Base-by-base conservation (phyloP, 768 basidiomycete species). In the Mrakia hoshinonis region DNA sequence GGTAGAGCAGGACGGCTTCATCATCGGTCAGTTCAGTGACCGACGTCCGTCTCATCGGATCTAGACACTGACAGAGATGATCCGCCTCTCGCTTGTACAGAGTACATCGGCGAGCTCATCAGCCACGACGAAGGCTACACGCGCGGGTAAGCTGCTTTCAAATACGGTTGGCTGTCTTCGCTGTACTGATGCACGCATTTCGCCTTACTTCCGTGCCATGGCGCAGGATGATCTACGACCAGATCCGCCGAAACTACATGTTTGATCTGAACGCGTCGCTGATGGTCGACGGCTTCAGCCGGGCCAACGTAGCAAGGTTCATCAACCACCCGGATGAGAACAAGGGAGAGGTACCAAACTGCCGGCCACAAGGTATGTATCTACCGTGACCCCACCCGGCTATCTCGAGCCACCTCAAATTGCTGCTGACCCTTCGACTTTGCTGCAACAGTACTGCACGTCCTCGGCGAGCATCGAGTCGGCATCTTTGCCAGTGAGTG, bases 391-490 rank as follows among this genome's bases (percentile, higher is more conserved):
- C 0, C 3, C 7, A 36, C 18, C 13, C 38, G 29, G 18, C 24
- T 22, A 1, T 22, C 54, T 31, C 5, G 36, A 4, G 20, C 20
- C 26, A 3, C 11, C 3, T 55, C 11, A 20, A 18, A 12, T 13
- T 6, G 3, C 18, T 38, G 31, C 15, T 55, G 24, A 20, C n/a
- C 15, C 22, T 12, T 36, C 10, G 22, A 7, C 13, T 34, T 22
- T 49, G 3, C 5, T 22, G n/a, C 20, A n/a, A 18, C 70, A 72
- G 70, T 65, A 47, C 22, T 72, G 1, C 26, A 61, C 47, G 65
- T 72, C 20, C 64, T 67, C 13, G 70, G 70, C 15, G 63, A 72
- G 38, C 70, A 72, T 22, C 70, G 65, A n/a, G 67, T 72, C 34
- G 70, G 65, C 10, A 51, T 72, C 18, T 72, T 38, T n/a, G 70